Percentiles rank a stretch among this genome's conserved stretches.
These are phyloP conservation scores for Murraya koenigii DNA, from an alignment of 345 rosid genomes.

Conservation along the genomic window DNA sequence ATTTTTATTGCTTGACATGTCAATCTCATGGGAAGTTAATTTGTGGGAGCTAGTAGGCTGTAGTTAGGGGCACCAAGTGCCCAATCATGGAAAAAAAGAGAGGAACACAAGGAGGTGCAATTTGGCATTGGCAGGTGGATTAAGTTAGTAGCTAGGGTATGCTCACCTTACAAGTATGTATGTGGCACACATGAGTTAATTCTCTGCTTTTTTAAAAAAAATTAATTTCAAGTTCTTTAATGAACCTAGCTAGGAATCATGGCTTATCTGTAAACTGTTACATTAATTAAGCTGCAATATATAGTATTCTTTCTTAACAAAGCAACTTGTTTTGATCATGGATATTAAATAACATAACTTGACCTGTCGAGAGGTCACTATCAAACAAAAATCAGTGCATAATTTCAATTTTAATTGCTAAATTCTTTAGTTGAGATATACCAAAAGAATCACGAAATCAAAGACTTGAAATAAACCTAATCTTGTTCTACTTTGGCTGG, in stretches of 20 bases:
- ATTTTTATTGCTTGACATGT: neutral
- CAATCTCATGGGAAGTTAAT: neutral
- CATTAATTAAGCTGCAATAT: neutral
- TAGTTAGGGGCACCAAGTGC: neutral
- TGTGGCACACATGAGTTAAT: neutral
- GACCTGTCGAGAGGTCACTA: neutral
- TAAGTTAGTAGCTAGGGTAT: neutral
- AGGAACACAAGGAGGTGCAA: neutral
- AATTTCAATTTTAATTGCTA: neutral
- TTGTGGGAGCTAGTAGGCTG: conserved; percentile 7
- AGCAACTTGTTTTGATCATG: neutral
- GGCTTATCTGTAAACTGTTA: conserved; percentile 1
- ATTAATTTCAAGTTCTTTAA: neutral
- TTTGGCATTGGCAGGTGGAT: neutral
- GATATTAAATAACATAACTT: neutral
- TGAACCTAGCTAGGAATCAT: conserved; percentile 4
- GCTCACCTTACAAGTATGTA: neutral
- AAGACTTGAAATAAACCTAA: neutral
- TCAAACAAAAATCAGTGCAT: neutral
- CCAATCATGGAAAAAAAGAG: neutral
- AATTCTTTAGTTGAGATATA: neutral
- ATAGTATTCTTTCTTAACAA: neutral
- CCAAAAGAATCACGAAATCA: neutral
- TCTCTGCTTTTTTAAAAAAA: neutral
- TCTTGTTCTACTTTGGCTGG: neutral